Evolutionary conservation across 345 rosid genomes (phyloP).

Genomic region (Stellera chamaejasme): DNA sequence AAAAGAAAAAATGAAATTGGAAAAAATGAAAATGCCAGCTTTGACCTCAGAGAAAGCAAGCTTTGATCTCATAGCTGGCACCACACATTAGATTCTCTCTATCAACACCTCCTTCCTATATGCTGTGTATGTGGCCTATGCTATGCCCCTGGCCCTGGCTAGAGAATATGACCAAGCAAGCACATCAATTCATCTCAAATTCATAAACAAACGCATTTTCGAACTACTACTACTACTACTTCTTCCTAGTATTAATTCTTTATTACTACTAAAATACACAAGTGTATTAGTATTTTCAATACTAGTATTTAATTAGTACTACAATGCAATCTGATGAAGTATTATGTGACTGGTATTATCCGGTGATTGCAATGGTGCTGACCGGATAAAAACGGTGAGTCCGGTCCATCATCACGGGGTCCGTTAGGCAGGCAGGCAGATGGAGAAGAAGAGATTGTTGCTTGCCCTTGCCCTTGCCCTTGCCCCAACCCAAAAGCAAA

Average conservation of each 20-base stretch:
- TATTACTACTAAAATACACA: neutral
- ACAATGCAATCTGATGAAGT: neutral
- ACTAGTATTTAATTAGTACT: neutral
- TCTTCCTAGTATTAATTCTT: too few species aligned
- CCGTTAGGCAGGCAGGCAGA: conserved; percentile 19
- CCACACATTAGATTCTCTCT: conserved; percentile 43
- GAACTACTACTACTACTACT: too few species aligned
- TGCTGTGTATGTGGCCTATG: conserved; percentile 17
- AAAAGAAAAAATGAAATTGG: neutral
- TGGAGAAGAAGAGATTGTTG: too few species aligned
- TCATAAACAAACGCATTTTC: neutral
- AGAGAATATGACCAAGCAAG: conserved; percentile 3
- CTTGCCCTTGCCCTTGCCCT: too few species aligned
- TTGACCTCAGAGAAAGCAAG: conserved; percentile 71
- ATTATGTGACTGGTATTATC: conserved; percentile 16
- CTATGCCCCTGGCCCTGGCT: too few species aligned
- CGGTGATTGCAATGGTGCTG: conserved; percentile 16
- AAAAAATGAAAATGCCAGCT: conserved; percentile 47
- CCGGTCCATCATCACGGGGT: conserved; percentile 32
- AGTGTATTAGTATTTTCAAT: neutral
- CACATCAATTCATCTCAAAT: neutral
- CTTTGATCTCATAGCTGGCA: conserved; percentile 87
- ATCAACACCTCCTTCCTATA: neutral
- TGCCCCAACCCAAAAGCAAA: conserved; percentile 16
- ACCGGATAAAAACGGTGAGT: conserved; percentile 29